Percentiles rank a stretch among this genome's conserved stretches.
Conservation (phyloP, 108 stramenopile genomes). For the Skeletonema potamos region DNA sequence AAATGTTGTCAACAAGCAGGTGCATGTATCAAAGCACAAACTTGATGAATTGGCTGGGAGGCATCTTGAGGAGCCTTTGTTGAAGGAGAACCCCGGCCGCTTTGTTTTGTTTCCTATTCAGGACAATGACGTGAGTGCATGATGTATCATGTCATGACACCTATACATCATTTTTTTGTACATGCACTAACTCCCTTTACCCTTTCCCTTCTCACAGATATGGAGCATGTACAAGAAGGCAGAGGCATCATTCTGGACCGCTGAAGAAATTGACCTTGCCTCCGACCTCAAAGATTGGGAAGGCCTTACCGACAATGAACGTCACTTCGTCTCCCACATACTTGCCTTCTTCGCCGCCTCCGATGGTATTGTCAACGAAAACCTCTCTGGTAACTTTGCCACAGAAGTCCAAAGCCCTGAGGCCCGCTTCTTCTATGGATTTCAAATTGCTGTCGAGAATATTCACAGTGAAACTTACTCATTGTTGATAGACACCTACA, state of each 20-base stretch:
- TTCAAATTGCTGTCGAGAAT: slow-evolving; percentile 99
- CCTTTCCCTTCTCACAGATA: slow-evolving; percentile 39
- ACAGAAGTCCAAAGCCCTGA: slow-evolving; percentile 95
- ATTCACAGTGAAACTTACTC: slow-evolving; percentile 99
- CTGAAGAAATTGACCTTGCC: slow-evolving; percentile 98
- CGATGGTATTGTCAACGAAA: slow-evolving; percentile 99
- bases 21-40: not conserved
- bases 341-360: slow-evolving; percentile 99
- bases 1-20: not conserved
- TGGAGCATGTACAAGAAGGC: slow-evolving; percentile 99
- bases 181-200: not conserved
- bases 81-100: slow-evolving; percentile 86
- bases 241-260: slow-evolving; percentile 99
- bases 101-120: slow-evolving; percentile 99
- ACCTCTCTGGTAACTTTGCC: slow-evolving; percentile 96
- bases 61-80: slow-evolving; percentile 58
- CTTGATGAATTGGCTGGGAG: slow-evolving; percentile 56
- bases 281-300: slow-evolving; percentile 97
- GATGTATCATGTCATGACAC: not conserved
- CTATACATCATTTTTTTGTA: not conserved
- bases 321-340: slow-evolving; percentile 97
- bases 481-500: slow-evolving; percentile 98
- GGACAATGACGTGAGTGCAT: slow-evolving; percentile 87
- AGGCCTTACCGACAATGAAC: slow-evolving; percentile 88
- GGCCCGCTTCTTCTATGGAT: slow-evolving; percentile 99